A percentile compares a stretch with the other conserved stretches of the same genome.
phyloP scores from a whole-genome alignment of 257 asterid species.

The Fraxinus anomala region DNA sequence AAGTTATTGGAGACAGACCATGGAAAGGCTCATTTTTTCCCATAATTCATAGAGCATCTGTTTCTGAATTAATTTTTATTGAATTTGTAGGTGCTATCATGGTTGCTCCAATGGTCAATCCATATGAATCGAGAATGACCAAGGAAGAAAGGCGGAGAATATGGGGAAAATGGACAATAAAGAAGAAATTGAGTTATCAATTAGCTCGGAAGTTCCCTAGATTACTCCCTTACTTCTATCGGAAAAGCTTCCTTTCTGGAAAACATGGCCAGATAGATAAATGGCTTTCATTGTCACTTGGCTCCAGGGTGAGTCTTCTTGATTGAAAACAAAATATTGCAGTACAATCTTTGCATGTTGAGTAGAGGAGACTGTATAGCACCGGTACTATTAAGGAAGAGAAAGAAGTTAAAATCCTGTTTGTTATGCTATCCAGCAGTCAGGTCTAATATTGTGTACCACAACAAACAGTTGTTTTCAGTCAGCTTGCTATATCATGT shows the following conservation, averaged over 20 bases:
- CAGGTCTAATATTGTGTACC: background rate
- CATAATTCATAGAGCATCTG: background rate
- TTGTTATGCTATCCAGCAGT: background rate
- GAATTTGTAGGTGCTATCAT: constrained; percentile 77
- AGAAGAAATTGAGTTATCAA: constrained; percentile 61
- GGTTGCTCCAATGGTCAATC: constrained; percentile 91
- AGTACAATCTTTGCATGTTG: background rate
- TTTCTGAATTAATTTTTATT: constrained; percentile 24
- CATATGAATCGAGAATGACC: constrained; percentile 78
- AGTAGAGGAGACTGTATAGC: background rate
- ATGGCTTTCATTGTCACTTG: constrained; percentile 69
- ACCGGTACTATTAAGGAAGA: background rate
- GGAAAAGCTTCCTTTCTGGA: constrained; percentile 82
- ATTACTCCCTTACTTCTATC: constrained; percentile 67
- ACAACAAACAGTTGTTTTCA: background rate
- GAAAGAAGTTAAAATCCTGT: background rate
- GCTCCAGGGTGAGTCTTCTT: constrained; percentile 56
- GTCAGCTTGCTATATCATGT: background rate
- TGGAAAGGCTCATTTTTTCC: background rate
- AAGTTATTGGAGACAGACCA: background rate
- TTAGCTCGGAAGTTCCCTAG: constrained; percentile 74
- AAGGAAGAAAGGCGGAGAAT: constrained; percentile 73
- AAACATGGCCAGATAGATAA: constrained; percentile 63
- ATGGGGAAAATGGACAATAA: constrained; percentile 74
- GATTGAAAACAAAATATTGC: constrained; percentile 10